phyloP scores from a whole-genome alignment of 2,329 filamentous ascomycete species.

The Pseudogymnoascus verrucosus region DNA sequence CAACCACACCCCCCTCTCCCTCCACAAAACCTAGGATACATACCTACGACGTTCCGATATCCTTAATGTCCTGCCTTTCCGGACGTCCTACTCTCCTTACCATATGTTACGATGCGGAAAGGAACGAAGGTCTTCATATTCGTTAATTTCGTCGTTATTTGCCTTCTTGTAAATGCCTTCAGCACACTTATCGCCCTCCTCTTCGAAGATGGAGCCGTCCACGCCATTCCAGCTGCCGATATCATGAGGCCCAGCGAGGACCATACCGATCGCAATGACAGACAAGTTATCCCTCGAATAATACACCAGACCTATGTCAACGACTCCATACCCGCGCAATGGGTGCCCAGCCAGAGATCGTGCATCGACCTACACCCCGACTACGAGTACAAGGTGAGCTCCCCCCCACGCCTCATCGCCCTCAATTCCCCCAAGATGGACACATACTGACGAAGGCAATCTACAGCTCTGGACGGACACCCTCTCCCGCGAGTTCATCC shows the following conservation, averaged over 20 bases:
- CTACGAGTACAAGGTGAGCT: conserved; percentile 61
- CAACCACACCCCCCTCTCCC: neutral
- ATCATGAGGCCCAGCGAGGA: conserved; percentile 57
- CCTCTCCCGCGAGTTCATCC: conserved; percentile 62
- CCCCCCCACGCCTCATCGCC: neutral
- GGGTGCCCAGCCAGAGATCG: conserved; percentile 58
- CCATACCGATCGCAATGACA: conserved; percentile 42
- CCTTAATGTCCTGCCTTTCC: neutral
- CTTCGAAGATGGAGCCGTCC: conserved; percentile 56
- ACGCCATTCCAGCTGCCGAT: conserved; percentile 59
- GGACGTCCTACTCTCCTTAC: neutral
- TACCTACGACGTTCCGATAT: neutral
- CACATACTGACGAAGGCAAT: neutral
- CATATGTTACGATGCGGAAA: conserved; percentile 24
- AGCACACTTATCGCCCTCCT: conserved; percentile 65
- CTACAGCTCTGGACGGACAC: conserved; percentile 69
- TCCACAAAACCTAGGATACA: neutral
- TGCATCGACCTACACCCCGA: conserved; percentile 61
- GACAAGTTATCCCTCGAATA: conserved; percentile 64
- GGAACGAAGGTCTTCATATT: conserved; percentile 33
- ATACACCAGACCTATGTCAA: conserved; percentile 73
- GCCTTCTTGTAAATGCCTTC: conserved; percentile 57
- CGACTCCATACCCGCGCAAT: conserved; percentile 56
- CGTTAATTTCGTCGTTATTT: conserved; percentile 55
- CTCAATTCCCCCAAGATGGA: neutral